Evolutionary conservation across 352 stramenopile genomes (phyloP).

Genomic region (Plasmopara halstedii): DNA sequence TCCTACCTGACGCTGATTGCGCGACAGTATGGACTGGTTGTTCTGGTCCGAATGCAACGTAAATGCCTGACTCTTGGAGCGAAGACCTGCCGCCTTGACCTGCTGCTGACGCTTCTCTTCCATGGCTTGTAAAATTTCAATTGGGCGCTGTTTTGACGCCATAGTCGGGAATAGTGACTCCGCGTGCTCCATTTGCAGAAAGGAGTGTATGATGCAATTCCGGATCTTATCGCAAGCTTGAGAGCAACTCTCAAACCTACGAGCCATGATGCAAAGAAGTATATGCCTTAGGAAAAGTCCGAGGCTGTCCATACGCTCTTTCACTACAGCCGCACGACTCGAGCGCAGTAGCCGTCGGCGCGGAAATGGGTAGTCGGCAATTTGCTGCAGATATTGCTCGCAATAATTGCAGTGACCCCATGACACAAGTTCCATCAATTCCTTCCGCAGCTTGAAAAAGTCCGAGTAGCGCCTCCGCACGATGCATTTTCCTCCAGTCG

Average conservation of each 20-base stretch:
- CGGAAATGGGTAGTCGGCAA: conserved; percentile 74
- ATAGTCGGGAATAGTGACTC: conserved; percentile 42
- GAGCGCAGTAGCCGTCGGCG: conserved; percentile 66
- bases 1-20: conserved; percentile 38
- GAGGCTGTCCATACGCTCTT: conserved; percentile 80
- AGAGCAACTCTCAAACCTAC: conserved; percentile 57
- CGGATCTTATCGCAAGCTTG: conserved; percentile 65
- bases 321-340: conserved; percentile 57
- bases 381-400: conserved; percentile 52
- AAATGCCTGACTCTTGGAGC: conserved; percentile 41
- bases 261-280: conserved; percentile 61
- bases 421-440: conserved; percentile 75
- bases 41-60: conserved; percentile 36
- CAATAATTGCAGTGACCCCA: conserved; percentile 70
- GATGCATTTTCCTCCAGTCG: conserved; percentile 64
- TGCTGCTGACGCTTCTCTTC: conserved; percentile 67
- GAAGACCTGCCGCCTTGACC: conserved; percentile 50
- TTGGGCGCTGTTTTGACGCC: conserved; percentile 44
- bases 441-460: conserved; percentile 78
- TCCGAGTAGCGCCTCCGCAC: conserved; percentile 77
- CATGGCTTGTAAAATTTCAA: conserved; percentile 58
- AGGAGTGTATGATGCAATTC: conserved; percentile 62
- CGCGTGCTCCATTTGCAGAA: conserved; percentile 66
- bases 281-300: conserved; percentile 72
- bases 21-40: conserved; percentile 24